Evolutionary conservation across 371 early-diverging fungal genomes (phyloP).

Genomic region (Syncephalastrum monosporum): DNA sequence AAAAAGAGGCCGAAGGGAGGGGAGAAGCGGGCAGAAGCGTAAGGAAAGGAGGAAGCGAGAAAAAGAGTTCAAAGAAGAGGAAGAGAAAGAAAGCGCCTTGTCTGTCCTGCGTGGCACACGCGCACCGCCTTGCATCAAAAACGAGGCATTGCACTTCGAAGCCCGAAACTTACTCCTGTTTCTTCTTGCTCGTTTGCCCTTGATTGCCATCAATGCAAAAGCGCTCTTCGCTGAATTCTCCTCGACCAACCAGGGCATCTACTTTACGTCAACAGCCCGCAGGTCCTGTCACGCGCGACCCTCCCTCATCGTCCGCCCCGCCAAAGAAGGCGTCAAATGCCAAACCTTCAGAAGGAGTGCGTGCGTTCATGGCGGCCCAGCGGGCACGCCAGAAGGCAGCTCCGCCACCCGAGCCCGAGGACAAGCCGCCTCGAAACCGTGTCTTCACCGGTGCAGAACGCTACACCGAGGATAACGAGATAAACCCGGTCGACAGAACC

Average conservation of each 20-base stretch:
- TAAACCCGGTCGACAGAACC: constrained; percentile 15
- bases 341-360: constrained; percentile 37
- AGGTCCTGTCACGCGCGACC: constrained; percentile 11
- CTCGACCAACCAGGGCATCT: constrained; percentile 39
- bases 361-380: constrained; percentile 47
- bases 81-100: background rate
- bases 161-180: background rate
- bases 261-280: constrained; percentile 20
- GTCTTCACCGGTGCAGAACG: constrained; percentile 42
- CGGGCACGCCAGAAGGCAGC: constrained; percentile 25
- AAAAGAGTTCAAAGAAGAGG: background rate
- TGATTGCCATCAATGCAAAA: constrained; percentile 3
- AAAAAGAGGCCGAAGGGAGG: background rate
- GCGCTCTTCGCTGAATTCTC: constrained; percentile 23
- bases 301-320: constrained; percentile 3
- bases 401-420: background rate
- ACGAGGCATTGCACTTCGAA: background rate
- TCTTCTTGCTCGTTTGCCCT: background rate
- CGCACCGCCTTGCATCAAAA: background rate
- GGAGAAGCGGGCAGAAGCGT: background rate
- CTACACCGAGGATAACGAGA: constrained; percentile 16
- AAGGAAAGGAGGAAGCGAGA: background rate
- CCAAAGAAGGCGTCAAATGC: constrained; percentile 6
- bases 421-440: constrained; percentile 10
- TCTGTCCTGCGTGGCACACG: constrained; percentile 2